Evolutionary conservation across 768 basidiomycete species (phyloP).

Genomic region (Auricularia sp.): DNA sequence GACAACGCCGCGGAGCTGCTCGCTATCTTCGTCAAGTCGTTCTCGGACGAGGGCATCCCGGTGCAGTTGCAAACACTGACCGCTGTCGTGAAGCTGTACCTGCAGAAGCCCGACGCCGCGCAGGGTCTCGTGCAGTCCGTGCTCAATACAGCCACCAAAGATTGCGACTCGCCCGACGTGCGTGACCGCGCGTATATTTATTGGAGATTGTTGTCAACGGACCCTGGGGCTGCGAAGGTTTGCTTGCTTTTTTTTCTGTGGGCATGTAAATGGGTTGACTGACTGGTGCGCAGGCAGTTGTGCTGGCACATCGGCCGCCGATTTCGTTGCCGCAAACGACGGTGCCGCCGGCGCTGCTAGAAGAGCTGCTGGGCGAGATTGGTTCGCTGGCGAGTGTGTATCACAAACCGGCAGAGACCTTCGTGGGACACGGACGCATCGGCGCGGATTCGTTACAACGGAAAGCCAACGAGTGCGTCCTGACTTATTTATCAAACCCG

Average conservation of each 20-base stretch:
- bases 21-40: conserved; percentile 81
- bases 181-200: conserved; percentile 97
- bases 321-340: conserved; percentile 90
- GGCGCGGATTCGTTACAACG: conserved; percentile 70
- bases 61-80: conserved; percentile 41
- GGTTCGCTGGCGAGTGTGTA: conserved; percentile 89
- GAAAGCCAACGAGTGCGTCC: conserved; percentile 49
- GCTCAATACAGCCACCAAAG: conserved; percentile 88
- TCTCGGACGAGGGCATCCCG: conserved; percentile 88
- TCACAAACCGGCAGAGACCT: conserved; percentile 94
- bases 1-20: conserved; percentile 93
- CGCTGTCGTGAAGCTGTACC: conserved; percentile 57
- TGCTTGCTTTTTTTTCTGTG: conserved; percentile 5
- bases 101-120: conserved; percentile 88
- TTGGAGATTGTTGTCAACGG: conserved; percentile 90
- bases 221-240: conserved; percentile 92
- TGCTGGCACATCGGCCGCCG: conserved; percentile 84
- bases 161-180: conserved; percentile 94
- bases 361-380: conserved; percentile 86
- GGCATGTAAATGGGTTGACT: background rate
- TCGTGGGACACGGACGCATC: conserved; percentile 84
- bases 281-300: conserved; percentile 48
- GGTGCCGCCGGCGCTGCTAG: conserved; percentile 75
- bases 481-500: background rate
- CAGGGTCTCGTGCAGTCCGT: conserved; percentile 90